phyloP scores from a whole-genome alignment of 2,329 filamentous ascomycete species.

The Ascochyta fabae region DNA sequence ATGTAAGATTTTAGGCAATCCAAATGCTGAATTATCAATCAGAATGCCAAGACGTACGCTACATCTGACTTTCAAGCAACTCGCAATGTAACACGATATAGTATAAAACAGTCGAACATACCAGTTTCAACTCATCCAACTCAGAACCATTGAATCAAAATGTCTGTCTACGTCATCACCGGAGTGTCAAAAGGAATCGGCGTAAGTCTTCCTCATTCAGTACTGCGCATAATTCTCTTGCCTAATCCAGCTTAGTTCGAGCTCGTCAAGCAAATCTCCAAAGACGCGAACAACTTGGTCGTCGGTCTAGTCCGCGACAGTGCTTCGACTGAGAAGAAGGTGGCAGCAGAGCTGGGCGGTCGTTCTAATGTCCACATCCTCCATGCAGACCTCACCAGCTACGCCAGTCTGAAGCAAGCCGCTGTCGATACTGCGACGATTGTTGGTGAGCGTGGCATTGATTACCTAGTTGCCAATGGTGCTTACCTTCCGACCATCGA shows the following conservation, averaged over 20 bases:
- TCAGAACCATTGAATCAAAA: conserved; percentile 7
- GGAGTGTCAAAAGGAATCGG: conserved; percentile 38
- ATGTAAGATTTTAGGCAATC: no score
- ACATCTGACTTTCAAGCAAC: no score
- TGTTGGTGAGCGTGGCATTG: conserved; percentile 45
- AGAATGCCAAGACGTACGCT: no score
- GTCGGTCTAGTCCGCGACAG: conserved; percentile 49
- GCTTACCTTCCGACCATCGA: conserved; percentile 45
- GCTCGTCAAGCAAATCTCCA: conserved; percentile 57
- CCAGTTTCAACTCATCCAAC: no score
- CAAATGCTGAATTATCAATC: no score
- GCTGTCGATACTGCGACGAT: conserved; percentile 27
- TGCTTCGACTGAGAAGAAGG: conserved; percentile 51
- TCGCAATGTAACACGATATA: no score
- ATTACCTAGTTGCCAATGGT: conserved; percentile 62
- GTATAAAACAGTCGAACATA: no score
- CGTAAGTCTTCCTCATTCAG: conserved; percentile 23
- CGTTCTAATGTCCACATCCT: conserved; percentile 32
- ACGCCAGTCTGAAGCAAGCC: conserved; percentile 28
- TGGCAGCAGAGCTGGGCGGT: conserved; percentile 49
- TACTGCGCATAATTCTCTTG: background rate
- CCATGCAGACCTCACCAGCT: conserved; percentile 31
- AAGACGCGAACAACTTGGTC: conserved; percentile 42
- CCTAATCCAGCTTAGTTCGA: conserved; percentile 51
- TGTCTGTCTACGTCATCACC: conserved; percentile 39